These are phyloP conservation scores for Diacronema lutheri DNA, from an alignment of 78 protist species.

Conservation along the genomic window DNA sequence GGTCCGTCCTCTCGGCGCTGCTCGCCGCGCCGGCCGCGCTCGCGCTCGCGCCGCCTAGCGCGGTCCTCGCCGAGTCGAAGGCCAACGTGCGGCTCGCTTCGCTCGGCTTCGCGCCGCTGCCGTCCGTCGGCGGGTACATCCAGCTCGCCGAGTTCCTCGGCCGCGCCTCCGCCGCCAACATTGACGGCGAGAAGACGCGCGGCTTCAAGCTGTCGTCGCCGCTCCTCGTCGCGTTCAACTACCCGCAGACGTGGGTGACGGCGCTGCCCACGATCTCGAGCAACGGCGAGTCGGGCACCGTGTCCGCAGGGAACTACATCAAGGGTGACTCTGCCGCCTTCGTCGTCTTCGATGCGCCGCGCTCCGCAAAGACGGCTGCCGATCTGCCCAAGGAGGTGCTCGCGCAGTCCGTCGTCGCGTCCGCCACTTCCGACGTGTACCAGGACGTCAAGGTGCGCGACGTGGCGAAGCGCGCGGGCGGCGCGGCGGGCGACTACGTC, in stretches of 20 bases:
- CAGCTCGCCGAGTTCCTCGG: not conserved
- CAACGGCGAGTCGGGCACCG: conserved; percentile 22
- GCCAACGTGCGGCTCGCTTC: not conserved
- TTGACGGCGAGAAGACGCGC: conserved; percentile 14
- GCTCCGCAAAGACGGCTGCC: not conserved
- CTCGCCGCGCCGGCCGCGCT: no score
- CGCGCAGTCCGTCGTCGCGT: not conserved
- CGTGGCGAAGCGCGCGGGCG: not conserved
- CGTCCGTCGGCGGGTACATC: not conserved
- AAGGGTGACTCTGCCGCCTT: not conserved
- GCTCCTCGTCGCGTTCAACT: not conserved
- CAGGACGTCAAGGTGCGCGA: not conserved
- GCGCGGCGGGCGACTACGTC: not conserved
- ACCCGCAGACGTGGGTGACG: not conserved
- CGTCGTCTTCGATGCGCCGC: not conserved
- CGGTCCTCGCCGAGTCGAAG: no score
- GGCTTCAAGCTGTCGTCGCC: not conserved
- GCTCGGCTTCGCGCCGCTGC: not conserved
- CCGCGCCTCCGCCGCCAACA: not conserved
- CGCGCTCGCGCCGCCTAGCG: no score
- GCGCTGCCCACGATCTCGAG: not conserved
- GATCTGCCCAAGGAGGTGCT: not conserved
- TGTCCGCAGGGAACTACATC: not conserved
- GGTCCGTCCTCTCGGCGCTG: no score
- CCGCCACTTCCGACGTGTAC: not conserved